These are phyloP conservation scores for Citeromyces siamensis DNA, from an alignment of 1,139 yeast species.

Conservation along the genomic window DNA sequence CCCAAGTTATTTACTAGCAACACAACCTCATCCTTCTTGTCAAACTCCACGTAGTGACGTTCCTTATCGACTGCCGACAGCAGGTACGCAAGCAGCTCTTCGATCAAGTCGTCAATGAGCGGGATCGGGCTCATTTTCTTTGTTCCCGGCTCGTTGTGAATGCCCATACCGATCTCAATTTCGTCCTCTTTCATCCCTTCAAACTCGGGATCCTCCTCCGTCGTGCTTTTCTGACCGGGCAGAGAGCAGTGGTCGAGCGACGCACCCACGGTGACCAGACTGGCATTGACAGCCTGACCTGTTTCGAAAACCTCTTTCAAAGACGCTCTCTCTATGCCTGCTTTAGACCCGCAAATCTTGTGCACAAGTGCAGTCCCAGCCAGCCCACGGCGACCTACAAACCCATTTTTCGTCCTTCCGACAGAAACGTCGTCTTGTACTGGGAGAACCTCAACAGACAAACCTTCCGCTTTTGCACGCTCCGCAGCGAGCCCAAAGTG, in stretches of 20 bases:
- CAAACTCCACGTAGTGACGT: conserved; percentile 61
- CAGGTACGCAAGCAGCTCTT: conserved; percentile 37
- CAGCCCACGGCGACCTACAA: conserved; percentile 88
- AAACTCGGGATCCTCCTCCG: conserved; percentile 19
- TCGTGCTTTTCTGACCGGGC: conserved; percentile 48
- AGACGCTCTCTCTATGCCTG: conserved; percentile 25
- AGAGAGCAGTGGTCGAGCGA: conserved; percentile 83
- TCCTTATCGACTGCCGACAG: conserved; percentile 48
- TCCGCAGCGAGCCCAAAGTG: conserved; percentile 91
- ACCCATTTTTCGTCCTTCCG: conserved; percentile 72
- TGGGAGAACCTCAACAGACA: conserved; percentile 55
- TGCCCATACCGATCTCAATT: conserved; percentile 90
- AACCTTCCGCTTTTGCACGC: conserved; percentile 69
- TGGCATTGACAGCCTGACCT: conserved; percentile 50
- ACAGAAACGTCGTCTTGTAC: conserved; percentile 93
- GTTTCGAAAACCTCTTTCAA: conserved; percentile 34
- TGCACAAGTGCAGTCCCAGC: conserved; percentile 88
- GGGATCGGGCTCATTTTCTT: conserved; percentile 65
- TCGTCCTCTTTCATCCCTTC: conserved; percentile 33
- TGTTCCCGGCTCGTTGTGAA: conserved; percentile 90
- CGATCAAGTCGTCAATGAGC: conserved; percentile 39
- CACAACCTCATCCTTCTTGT: conserved; percentile 49
- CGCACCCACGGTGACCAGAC: conserved; percentile 78
- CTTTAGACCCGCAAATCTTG: conserved; percentile 72
- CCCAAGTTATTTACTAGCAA: conserved; percentile 73